Percentiles rank a stretch among this genome's conserved stretches.
Evolutionary conservation across 129 eudicot species (phyloP).

Genomic region (Kitagawia praeruptora): DNA sequence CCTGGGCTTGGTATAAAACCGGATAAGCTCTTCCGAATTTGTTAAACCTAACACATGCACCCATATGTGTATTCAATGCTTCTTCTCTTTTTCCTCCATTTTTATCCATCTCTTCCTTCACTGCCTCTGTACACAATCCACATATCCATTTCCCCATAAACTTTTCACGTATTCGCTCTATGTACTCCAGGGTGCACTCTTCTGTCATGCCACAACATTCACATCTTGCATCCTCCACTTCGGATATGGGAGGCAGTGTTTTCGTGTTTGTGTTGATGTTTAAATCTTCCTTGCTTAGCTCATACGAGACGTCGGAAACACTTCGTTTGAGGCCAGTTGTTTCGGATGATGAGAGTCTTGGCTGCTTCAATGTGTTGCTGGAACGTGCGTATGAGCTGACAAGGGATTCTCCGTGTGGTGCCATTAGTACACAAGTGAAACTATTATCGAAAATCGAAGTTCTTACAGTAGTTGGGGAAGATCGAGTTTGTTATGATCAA

Average conservation of each 20-base stretch:
- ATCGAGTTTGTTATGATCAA: background rate
- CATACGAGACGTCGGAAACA: conserved; percentile 54
- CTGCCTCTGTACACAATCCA: conserved; percentile 73
- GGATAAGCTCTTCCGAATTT: conserved; percentile 68
- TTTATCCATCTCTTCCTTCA: conserved; percentile 62
- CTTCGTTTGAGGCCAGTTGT: conserved; percentile 50
- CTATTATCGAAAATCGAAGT: background rate
- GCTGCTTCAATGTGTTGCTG: conserved; percentile 25
- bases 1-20: conserved; percentile 63
- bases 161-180: conserved; percentile 41
- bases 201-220: conserved; percentile 82
- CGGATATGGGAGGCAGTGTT: conserved; percentile 42
- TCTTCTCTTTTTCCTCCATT: conserved; percentile 63
- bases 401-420: conserved; percentile 44
- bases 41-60: conserved; percentile 61
- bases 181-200: conserved; percentile 68
- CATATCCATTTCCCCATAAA: conserved; percentile 67
- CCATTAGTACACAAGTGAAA: conserved; percentile 18
- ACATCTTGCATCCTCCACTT: conserved; percentile 62
- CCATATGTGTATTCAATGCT: conserved; percentile 59
- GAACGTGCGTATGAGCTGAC: conserved; percentile 15
- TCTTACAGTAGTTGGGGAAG: background rate
- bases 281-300: conserved; percentile 37
- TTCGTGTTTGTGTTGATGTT: background rate
- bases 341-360: conserved; percentile 29